Conservation (phyloP, 2,329 filamentous ascomycete species). For the Pseudohalonectria lignicola region DNA sequence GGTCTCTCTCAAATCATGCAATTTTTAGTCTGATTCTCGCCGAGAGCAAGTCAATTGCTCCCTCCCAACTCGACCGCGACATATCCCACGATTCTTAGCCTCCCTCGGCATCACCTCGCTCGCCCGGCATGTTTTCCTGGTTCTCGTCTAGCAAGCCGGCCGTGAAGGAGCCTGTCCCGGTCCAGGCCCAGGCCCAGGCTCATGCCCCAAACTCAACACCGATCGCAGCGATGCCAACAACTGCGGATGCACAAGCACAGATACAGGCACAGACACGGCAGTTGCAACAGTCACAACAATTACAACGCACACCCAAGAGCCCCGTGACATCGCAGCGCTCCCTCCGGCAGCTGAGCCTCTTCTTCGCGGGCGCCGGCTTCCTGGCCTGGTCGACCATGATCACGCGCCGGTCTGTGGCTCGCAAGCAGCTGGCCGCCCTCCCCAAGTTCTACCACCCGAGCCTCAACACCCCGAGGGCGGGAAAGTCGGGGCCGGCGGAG, state of each 20-base stretch:
- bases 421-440: slow-evolving; percentile 47
- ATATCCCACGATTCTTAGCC: too few species aligned
- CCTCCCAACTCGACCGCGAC: too few species aligned
- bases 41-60: too few species aligned
- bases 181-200: neutral
- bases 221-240: neutral
- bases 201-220: neutral
- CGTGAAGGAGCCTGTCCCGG: neutral
- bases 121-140: too few species aligned
- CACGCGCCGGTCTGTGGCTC: slow-evolving; percentile 57
- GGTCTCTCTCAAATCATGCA: too few species aligned
- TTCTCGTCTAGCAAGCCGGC: neutral
- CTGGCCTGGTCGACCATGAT: slow-evolving; percentile 60
- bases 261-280: neutral
- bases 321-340: slow-evolving; percentile 35
- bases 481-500: slow-evolving; percentile 23
- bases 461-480: slow-evolving; percentile 31
- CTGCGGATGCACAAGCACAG: neutral
- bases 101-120: too few species aligned
- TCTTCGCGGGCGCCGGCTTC: slow-evolving; percentile 67
- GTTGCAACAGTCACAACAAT: neutral
- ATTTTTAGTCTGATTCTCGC: too few species aligned
- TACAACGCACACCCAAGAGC: too few species aligned
- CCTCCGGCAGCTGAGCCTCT: slow-evolving; percentile 54
- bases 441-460: slow-evolving; percentile 61